These are phyloP conservation scores for Alloteropsis angusta DNA, from an alignment of 202 grass and related monocot genomes.

Conservation along the genomic window DNA sequence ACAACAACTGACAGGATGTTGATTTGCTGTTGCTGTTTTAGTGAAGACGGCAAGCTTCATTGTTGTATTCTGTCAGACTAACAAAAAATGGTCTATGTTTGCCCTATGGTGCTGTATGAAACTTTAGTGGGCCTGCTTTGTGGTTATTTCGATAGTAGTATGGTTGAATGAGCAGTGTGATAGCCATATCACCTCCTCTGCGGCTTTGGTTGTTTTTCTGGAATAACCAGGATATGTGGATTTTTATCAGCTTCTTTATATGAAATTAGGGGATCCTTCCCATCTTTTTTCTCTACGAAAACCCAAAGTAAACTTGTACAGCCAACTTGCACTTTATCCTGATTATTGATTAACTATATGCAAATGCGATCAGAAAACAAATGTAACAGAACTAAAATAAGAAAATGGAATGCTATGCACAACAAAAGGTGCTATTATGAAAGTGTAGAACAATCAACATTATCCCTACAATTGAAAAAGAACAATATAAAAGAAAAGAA, in stretches of 20 bases:
- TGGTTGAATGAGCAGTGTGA: neutral
- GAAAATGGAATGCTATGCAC: neutral
- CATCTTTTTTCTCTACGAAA: neutral
- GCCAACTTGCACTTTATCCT: neutral
- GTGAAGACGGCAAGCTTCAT: neutral
- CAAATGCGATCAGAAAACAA: neutral
- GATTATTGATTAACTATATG: neutral
- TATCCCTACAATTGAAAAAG: neutral
- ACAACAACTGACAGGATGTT: neutral
- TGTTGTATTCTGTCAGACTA: neutral
- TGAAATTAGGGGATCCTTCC: neutral
- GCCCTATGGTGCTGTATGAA: neutral
- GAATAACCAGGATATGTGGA: neutral
- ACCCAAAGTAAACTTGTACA: neutral
- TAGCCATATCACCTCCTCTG: neutral
- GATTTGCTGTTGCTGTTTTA: neutral
- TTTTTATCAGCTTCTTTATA: neutral
- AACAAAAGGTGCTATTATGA: neutral
- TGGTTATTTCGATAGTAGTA: neutral
- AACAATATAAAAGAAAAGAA: neutral
- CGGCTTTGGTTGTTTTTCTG: neutral
- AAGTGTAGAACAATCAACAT: neutral
- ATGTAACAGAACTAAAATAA: neutral
- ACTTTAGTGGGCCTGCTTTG: neutral
- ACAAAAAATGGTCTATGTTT: neutral